These are phyloP conservation scores for Kokia cookei DNA, from an alignment of 441 rosid species.

Conservation along the genomic window DNA sequence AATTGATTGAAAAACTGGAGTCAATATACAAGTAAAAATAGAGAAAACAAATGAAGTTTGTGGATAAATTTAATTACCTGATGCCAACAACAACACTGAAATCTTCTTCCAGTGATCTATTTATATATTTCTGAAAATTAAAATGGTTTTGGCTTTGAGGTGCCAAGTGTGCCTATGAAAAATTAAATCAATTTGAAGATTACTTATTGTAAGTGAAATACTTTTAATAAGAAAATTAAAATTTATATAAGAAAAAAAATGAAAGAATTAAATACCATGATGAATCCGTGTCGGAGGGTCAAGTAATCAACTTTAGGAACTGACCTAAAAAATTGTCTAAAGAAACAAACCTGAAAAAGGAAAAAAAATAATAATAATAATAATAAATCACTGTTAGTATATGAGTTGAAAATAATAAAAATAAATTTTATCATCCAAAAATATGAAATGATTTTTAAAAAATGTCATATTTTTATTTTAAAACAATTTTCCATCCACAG, in stretches of 20 bases:
- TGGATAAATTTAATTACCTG: slow-evolving; percentile 21
- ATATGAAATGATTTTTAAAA: too few species aligned
- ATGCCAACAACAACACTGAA: slow-evolving; percentile 60
- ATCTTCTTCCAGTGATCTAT: slow-evolving; percentile 63
- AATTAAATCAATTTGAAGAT: not conserved
- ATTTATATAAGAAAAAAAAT: not conserved
- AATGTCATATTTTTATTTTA: too few species aligned
- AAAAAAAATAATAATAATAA: too few species aligned
- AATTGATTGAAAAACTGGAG: not conserved
- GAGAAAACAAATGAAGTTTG: not conserved
- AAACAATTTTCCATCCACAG: not conserved
- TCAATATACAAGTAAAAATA: not conserved
- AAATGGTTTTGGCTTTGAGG: slow-evolving; percentile 43
- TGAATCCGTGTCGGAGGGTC: slow-evolving; percentile 63
- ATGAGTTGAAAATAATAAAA: too few species aligned
- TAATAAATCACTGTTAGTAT: too few species aligned
- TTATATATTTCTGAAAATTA: slow-evolving; percentile 55
- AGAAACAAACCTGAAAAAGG: slow-evolving; percentile 42
- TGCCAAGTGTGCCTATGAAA: slow-evolving; percentile 52
- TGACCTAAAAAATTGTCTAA: slow-evolving; percentile 56
- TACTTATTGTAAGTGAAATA: not conserved
- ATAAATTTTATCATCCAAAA: too few species aligned
- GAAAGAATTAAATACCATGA: slow-evolving; percentile 33
- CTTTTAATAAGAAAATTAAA: not conserved
- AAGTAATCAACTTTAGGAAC: slow-evolving; percentile 67